Conservation (phyloP, 2,329 filamentous ascomycete genomes). For the Hymenoscyphus albidus region DNA sequence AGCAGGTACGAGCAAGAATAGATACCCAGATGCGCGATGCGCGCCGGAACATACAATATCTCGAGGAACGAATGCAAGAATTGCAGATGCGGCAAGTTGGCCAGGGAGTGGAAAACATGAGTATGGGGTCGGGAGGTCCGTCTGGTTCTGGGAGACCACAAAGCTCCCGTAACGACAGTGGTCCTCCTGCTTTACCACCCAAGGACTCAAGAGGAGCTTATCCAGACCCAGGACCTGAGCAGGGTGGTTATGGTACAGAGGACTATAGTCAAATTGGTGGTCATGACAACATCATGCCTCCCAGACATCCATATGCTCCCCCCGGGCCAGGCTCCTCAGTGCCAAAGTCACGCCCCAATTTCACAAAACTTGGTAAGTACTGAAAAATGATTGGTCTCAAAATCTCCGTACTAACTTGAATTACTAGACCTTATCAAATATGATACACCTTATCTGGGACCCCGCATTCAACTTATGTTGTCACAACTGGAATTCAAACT, state of each 20-base stretch:
- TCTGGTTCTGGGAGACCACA: slow-evolving; percentile 39
- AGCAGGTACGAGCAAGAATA: slow-evolving; percentile 81
- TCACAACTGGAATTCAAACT: slow-evolving; percentile 98
- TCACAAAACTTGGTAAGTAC: slow-evolving; percentile 87
- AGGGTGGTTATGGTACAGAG: slow-evolving; percentile 59
- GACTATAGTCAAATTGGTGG: slow-evolving; percentile 57
- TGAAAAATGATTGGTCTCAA: background rate
- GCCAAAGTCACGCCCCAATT: slow-evolving; percentile 80
- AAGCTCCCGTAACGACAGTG: slow-evolving; percentile 44
- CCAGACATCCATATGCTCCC: slow-evolving; percentile 73
- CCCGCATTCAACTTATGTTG: slow-evolving; percentile 97
- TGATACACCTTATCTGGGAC: slow-evolving; percentile 90
- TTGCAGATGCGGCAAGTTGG: slow-evolving; percentile 77
- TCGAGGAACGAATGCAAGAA: slow-evolving; percentile 87
- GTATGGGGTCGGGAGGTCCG: slow-evolving; percentile 41
- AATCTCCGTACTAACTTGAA: slow-evolving; percentile 18
- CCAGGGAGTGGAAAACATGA: slow-evolving; percentile 64
- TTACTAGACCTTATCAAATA: slow-evolving; percentile 93
- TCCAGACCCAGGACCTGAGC: slow-evolving; percentile 45
- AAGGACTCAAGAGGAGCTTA: slow-evolving; percentile 60
- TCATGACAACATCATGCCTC: slow-evolving; percentile 72
- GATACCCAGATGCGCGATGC: slow-evolving; percentile 94
- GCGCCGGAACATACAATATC: slow-evolving; percentile 88
- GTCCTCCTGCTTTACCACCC: slow-evolving; percentile 61
- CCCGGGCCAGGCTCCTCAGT: slow-evolving; percentile 63